Conservation (phyloP, 2,329 filamentous ascomycete genomes). For the Alternaria sp. region DNA sequence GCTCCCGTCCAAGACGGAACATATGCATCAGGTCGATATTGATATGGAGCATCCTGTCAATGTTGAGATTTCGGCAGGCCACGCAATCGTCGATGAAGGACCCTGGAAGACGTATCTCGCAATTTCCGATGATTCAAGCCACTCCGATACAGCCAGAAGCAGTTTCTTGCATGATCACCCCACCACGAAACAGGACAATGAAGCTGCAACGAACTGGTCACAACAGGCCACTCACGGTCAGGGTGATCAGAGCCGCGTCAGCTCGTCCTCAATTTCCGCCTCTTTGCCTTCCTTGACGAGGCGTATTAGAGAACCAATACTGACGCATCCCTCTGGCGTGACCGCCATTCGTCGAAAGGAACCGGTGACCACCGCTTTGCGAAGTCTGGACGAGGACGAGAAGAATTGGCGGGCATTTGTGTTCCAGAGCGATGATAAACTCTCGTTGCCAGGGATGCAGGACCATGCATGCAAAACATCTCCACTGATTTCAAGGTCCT, state of each 20-base stretch:
- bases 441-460: constrained; percentile 12
- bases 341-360: neutral
- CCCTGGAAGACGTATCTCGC: constrained; percentile 38
- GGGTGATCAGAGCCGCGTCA: constrained; percentile 28
- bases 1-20: constrained; percentile 14
- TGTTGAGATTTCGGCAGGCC: constrained; percentile 10
- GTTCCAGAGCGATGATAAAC: constrained; percentile 31
- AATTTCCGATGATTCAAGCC: constrained; percentile 31
- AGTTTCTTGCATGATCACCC: constrained; percentile 26
- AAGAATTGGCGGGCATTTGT: constrained; percentile 46
- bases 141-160: constrained; percentile 22
- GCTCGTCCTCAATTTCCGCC: constrained; percentile 28
- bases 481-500: constrained; percentile 6
- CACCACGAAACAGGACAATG: constrained; percentile 14
- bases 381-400: constrained; percentile 28
- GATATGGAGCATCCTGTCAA: constrained; percentile 4
- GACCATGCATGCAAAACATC: constrained; percentile 5
- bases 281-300: constrained; percentile 36
- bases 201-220: constrained; percentile 31
- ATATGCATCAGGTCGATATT: constrained; percentile 18
- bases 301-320: constrained; percentile 6
- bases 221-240: constrained; percentile 37
- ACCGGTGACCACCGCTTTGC: constrained; percentile 1
- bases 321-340: neutral
- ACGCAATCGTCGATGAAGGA: constrained; percentile 37